phyloP scores from a whole-genome alignment of 2,329 filamentous ascomycete genomes.

The Pseudopyrenochaeta lycopersici region DNA sequence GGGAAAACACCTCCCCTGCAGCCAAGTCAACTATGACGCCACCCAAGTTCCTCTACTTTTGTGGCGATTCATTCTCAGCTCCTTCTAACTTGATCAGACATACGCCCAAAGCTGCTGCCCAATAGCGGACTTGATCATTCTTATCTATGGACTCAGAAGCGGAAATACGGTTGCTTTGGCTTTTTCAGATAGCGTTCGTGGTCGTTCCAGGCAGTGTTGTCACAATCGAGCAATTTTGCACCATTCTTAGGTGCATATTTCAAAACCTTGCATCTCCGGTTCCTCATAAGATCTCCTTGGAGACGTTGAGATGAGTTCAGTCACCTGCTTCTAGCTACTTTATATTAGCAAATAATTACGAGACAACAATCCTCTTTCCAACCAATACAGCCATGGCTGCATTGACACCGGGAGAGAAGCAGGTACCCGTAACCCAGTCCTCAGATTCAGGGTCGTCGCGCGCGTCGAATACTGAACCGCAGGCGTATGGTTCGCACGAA shows the following conservation, averaged over 20 bases:
- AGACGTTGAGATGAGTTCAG: conserved; percentile 11
- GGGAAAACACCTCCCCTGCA: background rate
- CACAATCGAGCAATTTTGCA: conserved; percentile 24
- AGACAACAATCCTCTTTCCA: conserved; percentile 3
- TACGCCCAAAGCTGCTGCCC: background rate
- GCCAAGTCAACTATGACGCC: conserved; percentile 6
- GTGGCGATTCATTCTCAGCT: background rate
- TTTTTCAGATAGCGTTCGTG: conserved; percentile 11
- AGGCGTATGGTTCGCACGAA: conserved; percentile 23
- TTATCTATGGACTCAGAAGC: conserved; percentile 8
- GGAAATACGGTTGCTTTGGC: conserved; percentile 7
- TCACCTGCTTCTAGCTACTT: conserved; percentile 9
- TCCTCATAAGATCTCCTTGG: conserved; percentile 23
- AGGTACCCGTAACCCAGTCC: conserved; percentile 19
- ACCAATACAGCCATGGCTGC: conserved; percentile 22
- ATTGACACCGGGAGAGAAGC: conserved; percentile 17
- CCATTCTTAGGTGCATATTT: conserved; percentile 19
- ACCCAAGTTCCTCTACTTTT: background rate
- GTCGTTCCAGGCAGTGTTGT: conserved; percentile 25
- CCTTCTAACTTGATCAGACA: background rate
- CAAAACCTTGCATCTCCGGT: conserved; percentile 6
- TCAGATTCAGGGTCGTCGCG: conserved; percentile 26
- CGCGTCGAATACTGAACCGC: conserved; percentile 8
- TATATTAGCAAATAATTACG: conserved; percentile 15
- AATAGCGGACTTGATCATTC: background rate